Percentiles rank a stretch among this genome's conserved stretches.
Conservation (phyloP, 1,284 basidiomycete genomes). For the Moesziomyces parantarcticus region DNA sequence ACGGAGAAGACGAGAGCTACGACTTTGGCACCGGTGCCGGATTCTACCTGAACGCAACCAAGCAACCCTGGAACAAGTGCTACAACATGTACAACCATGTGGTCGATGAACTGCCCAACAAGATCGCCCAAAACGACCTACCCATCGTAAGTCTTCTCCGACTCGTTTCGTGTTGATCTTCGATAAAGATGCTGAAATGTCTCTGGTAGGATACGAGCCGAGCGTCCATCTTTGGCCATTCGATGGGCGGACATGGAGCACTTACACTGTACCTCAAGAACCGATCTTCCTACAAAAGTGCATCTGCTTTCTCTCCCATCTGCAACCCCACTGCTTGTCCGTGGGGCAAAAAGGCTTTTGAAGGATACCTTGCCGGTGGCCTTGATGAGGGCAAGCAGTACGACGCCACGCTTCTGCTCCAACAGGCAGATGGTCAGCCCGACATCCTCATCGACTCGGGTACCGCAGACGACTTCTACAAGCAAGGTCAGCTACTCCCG, state of each 20-base stretch:
- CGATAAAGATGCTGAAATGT: neutral
- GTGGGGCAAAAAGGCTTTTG: slow-evolving; percentile 94
- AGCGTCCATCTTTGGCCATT: slow-evolving; percentile 68
- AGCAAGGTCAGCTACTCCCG: slow-evolving; percentile 84
- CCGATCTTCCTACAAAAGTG: slow-evolving; percentile 79
- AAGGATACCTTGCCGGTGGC: slow-evolving; percentile 80
- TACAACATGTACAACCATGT: slow-evolving; percentile 66
- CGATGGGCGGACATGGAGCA: slow-evolving; percentile 96
- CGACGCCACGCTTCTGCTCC: slow-evolving; percentile 87
- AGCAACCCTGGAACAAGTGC: slow-evolving; percentile 55
- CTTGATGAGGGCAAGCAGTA: slow-evolving; percentile 81
- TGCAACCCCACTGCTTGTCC: slow-evolving; percentile 85
- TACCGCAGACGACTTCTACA: slow-evolving; percentile 85
- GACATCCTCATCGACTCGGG: slow-evolving; percentile 70
- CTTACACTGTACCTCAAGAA: slow-evolving; percentile 86
- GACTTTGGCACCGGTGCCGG: slow-evolving; percentile 72
- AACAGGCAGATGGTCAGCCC: slow-evolving; percentile 72
- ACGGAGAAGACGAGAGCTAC: slow-evolving; percentile 81
- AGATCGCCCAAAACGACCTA: slow-evolving; percentile 34
- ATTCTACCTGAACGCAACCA: slow-evolving; percentile 66
- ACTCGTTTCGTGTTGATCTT: neutral
- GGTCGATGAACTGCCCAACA: slow-evolving; percentile 51
- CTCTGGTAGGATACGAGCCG: slow-evolving; percentile 30
- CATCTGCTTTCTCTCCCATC: slow-evolving; percentile 93
- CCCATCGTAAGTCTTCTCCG: slow-evolving; percentile 45